A percentile compares a stretch with the other conserved stretches of the same genome.
Evolutionary conservation across 2,329 filamentous ascomycete species (phyloP).

Genomic region (Calonectria leucothoes): DNA sequence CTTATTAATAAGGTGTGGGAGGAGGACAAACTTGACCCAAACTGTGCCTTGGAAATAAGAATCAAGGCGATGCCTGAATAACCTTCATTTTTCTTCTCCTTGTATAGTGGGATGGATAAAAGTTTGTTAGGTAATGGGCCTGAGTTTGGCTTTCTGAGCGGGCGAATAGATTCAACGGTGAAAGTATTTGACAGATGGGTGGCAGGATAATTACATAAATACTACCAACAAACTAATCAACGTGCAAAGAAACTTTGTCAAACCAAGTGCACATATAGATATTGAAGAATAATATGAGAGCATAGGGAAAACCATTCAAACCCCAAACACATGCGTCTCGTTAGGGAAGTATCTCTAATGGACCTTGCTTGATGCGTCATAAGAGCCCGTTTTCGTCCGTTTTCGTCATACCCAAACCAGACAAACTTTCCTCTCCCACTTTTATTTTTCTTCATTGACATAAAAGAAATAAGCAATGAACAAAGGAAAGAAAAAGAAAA

Average conservation of each 20-base stretch:
- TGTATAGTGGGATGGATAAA: not conserved
- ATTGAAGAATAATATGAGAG: not conserved
- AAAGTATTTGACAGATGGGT: not conserved
- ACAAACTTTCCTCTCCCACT: no score
- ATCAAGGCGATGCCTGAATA: not conserved
- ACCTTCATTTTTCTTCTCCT: not conserved
- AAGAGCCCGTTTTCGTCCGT: no score
- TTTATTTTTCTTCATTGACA: no score
- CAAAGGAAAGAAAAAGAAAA: not conserved
- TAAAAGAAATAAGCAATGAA: no score
- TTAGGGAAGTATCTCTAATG: not conserved
- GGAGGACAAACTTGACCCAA: no score
- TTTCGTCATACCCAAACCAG: no score
- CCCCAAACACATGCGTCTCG: fast-evolving
- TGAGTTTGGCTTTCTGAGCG: not conserved
- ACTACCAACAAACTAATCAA: no score
- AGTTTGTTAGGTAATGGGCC: no score
- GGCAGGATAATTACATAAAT: no score
- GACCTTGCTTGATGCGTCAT: not conserved
- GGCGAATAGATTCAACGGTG: not conserved
- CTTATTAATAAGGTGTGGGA: not conserved
- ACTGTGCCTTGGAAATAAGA: not conserved
- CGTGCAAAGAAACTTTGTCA: no score
- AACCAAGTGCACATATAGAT: no score
- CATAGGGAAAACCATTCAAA: not conserved